Evolutionary conservation across 352 stramenopile species (phyloP), one percentile per base, ranked within the genome.

Genomic region (Globisporangium perplexum): DNA sequence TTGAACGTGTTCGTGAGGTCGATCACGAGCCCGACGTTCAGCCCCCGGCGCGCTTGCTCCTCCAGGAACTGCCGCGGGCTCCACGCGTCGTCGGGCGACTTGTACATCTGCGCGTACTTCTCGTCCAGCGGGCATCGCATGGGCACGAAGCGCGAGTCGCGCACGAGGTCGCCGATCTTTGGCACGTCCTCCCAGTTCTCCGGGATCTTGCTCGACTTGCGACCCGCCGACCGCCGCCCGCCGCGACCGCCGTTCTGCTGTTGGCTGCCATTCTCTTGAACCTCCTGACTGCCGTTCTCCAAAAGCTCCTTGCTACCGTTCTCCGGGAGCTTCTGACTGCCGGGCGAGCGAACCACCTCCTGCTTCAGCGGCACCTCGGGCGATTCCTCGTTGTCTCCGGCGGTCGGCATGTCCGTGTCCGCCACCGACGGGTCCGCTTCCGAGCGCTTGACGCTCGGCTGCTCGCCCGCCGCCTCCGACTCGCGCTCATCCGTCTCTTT

Each of bases 161-260:
- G 69, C n/a, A 93, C 62, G 6, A 72, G 38, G 26, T 66, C 56
- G 8, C 83, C 83, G 38, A 94, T 87, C 66, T 86, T 89, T 6
- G 79, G 53, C 36, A 94, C 83, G 60, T 92, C 79, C 36, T 57
- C 60, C 83, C 83, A 94, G 68, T 94, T 90, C 18, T 92, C 77
- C 0, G 83, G 83, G n/a, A 92, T 67, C 5, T n/a, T 24, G 4
- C n/a, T 5, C 30, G 11, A 17, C 18, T 52, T 52, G 31, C 47
- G 47, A 4, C 47, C n/a, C 3, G n/a, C 30, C 28, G 31, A 28
- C 10, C 51, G 50, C 44, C 49, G 50, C 22, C 26, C 55, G 17
- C 43, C 36, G 22, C 44, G 24, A 46, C 31, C 17, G 10, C 44
- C 31, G 35, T 23, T 42, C 26, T 2, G 39, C 8, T 45, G 39